Conservation (phyloP, 177 flowering plant genomes). For the Vitis hybrid region DNA sequence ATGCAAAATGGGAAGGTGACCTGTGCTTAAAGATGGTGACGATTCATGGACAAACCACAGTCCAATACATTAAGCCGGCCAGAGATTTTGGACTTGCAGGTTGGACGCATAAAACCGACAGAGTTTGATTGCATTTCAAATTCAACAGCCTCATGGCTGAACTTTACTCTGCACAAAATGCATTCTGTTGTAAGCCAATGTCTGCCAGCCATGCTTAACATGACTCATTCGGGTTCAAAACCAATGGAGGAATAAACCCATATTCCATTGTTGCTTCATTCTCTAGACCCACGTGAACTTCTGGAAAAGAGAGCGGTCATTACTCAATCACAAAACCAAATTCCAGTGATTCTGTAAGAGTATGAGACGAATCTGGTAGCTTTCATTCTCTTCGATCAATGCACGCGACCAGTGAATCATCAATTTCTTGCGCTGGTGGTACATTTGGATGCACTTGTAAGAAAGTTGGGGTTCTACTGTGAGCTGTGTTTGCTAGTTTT, state of each 20-base stretch:
- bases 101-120: slow-evolving; percentile 75
- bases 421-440: too few relatives aligned
- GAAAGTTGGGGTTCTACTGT: too few relatives aligned
- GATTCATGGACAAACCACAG: slow-evolving; percentile 25
- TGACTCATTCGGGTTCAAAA: slow-evolving; percentile 42
- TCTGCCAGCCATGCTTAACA: slow-evolving; percentile 28
- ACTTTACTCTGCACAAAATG: slow-evolving; percentile 79
- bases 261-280: slow-evolving; percentile 29
- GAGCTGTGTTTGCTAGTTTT: too few relatives aligned
- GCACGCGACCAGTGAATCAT: too few relatives aligned
- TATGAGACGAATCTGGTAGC: too few relatives aligned
- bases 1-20: not conserved
- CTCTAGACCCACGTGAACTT: slow-evolving; percentile 36
- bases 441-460: too few relatives aligned
- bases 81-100: slow-evolving; percentile 72
- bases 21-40: slow-evolving; percentile 18
- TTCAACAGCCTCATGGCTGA: slow-evolving; percentile 49
- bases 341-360: slow-evolving; percentile 28
- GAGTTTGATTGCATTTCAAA: slow-evolving; percentile 22
- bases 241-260: slow-evolving; percentile 34
- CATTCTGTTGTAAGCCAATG: slow-evolving; percentile 51
- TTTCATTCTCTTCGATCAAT: too few relatives aligned
- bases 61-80: slow-evolving; percentile 51
- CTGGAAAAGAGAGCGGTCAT: slow-evolving; percentile 34
- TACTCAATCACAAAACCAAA: slow-evolving; percentile 30